Evolutionary conservation across 202 grass and related monocot genomes (phyloP), one percentile per base, ranked within the genome.

Genomic region (Alloteropsis angusta): DNA sequence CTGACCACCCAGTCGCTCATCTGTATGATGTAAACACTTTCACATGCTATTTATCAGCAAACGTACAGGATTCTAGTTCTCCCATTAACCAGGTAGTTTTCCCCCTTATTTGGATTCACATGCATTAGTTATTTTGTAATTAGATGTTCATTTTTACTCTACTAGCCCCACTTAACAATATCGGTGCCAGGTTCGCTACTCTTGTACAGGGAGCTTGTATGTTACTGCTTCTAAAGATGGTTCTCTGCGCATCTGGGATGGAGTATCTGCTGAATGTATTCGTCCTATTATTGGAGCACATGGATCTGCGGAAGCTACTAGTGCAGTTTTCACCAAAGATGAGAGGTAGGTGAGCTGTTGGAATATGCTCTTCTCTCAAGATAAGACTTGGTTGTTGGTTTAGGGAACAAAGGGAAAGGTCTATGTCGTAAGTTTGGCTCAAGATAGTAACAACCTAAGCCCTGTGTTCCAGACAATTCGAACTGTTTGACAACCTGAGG

Each of bases 1-100:
- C 89, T 48, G 92, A 98, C 85, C 95, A 98, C 80, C 81, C 85
- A 71, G 74, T 98, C 77, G 89, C 95, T 74, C 95, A 98, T 89
- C 79, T 98, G 36, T 98, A 94, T 71, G 95, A 94, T 87, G 85
- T 94, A 78, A 98, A 93, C 82, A 98, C 89, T 92, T 98, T 98
- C 81, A 86, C 85, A 85, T 94, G 95, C 85, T 98, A 83, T 79
- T 90, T 98, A 81, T 85, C 89, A 34, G 74, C 89, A 81, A 90
- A 94, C 76, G 50, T 68, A 13, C 87, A 87, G 54, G 92, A 93
- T 43, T 82, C 71, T 79, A 89, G 65, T 89, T 83, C 92, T 65
- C 85, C 92, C 60, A 98, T 98, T 77, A 98, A 98, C 77, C 95
- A 95, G 89, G 95, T 85, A 86, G 75, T 81, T 68, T 7, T 67